These are phyloP conservation scores for Termitomyces sp. DNA, from an alignment of 768 basidiomycete species.

Conservation along the genomic window DNA sequence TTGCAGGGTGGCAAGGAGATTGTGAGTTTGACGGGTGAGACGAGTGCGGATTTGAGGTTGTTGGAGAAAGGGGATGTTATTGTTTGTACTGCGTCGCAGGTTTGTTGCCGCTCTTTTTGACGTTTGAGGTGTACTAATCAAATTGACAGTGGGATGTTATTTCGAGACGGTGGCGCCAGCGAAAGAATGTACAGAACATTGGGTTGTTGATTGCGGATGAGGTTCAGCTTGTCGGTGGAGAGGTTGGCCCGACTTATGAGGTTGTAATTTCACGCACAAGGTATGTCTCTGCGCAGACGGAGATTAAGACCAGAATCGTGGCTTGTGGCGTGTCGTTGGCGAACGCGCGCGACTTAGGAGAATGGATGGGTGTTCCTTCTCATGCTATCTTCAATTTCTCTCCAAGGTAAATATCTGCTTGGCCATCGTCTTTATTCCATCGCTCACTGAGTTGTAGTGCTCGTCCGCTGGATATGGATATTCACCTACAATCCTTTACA, in stretches of 20 bases:
- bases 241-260: slow-evolving; percentile 95
- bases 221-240: slow-evolving; percentile 90
- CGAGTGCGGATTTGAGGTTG: slow-evolving; percentile 83
- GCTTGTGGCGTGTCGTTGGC: slow-evolving; percentile 94
- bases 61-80: slow-evolving; percentile 91
- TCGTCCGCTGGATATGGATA: slow-evolving; percentile 95
- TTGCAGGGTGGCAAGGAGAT: slow-evolving; percentile 93
- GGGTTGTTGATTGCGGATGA: slow-evolving; percentile 94
- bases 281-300: slow-evolving; percentile 92
- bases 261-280: slow-evolving; percentile 95
- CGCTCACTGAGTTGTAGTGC: slow-evolving; percentile 46
- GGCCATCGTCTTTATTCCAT: neutral
- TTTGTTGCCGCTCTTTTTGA: slow-evolving; percentile 27
- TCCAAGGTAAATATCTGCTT: slow-evolving; percentile 52
- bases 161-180: slow-evolving; percentile 91
- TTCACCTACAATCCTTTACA: slow-evolving; percentile 92
- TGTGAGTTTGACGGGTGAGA: slow-evolving; percentile 90
- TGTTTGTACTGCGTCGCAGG: slow-evolving; percentile 90
- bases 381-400: slow-evolving; percentile 98
- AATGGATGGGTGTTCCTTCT: slow-evolving; percentile 94
- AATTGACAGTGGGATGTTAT: slow-evolving; percentile 83
- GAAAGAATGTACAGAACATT: slow-evolving; percentile 94
- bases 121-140: neutral
- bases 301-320: slow-evolving; percentile 88
- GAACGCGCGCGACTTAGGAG: slow-evolving; percentile 92